These are phyloP conservation scores for Alternaria sp. DNA, from an alignment of 2,329 filamentous ascomycete species.

Conservation along the genomic window DNA sequence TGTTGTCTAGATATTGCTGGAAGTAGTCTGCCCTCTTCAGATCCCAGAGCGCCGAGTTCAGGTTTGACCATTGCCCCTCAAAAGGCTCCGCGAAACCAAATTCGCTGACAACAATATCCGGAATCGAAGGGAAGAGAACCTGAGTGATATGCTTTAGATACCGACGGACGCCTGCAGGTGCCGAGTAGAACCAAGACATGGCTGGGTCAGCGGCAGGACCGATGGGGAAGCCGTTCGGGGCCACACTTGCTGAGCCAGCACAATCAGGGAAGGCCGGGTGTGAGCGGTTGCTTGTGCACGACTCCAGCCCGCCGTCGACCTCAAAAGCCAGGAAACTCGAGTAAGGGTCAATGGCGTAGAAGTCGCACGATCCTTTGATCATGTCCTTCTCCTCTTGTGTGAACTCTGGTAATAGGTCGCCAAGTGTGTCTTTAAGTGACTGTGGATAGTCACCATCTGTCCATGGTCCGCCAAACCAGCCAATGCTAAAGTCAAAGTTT, in stretches of 20 bases:
- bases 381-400: conserved; percentile 51
- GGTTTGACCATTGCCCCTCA: conserved; percentile 42
- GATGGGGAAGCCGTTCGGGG: conserved; percentile 55
- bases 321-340: conserved; percentile 43
- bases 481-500: conserved; percentile 54
- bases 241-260: conserved; percentile 43
- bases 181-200: conserved; percentile 54
- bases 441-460: conserved; percentile 55
- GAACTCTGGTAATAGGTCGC: conserved; percentile 50
- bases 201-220: conserved; percentile 55
- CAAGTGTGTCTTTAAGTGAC: conserved; percentile 51
- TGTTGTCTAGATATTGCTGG: conserved; percentile 54
- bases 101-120: conserved; percentile 53
- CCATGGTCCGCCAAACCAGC: conserved; percentile 60
- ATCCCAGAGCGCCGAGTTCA: conserved; percentile 51
- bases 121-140: conserved; percentile 53
- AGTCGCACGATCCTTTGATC: conserved; percentile 56
- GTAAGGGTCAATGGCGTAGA: conserved; percentile 54
- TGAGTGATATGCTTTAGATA: conserved; percentile 55
- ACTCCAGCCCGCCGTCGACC: conserved; percentile 45
- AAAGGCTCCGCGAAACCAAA: conserved; percentile 56
- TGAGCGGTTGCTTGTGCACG: conserved; percentile 53
- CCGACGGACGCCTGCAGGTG: conserved; percentile 51
- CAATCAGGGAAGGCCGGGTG: conserved; percentile 55
- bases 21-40: conserved; percentile 53